Evolutionary conservation across 306 rosid genomes (phyloP).

Genomic region (Rosa multiflora): DNA sequence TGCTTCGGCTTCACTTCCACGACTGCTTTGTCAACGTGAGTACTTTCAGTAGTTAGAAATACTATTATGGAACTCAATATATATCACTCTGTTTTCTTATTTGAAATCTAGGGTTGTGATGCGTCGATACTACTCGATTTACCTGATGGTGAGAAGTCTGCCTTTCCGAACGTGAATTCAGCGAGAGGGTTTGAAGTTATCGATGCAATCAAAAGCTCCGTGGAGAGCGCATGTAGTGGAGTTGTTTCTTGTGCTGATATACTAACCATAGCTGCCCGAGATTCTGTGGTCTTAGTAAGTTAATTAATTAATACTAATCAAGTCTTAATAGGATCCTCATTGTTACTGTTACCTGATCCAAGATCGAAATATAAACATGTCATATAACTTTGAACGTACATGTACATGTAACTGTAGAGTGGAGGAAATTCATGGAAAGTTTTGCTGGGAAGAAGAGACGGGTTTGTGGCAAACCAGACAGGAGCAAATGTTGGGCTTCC

Average conservation of each 20-base stretch:
- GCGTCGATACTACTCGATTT: conserved; percentile 75
- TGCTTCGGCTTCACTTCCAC: conserved; percentile 91
- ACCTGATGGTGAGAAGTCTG: conserved; percentile 56
- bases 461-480: conserved; percentile 48
- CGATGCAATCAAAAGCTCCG: conserved; percentile 66
- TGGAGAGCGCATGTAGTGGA: conserved; percentile 75
- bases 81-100: not conserved
- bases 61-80: not conserved
- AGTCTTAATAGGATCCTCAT: not conserved
- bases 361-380: not conserved
- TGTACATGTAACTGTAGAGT: conserved; percentile 41
- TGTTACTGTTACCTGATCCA: not conserved
- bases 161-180: conserved; percentile 67
- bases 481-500: conserved; percentile 53
- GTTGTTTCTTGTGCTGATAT: conserved; percentile 91
- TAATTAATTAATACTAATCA: not conserved
- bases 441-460: conserved; percentile 75
- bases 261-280: conserved; percentile 75
- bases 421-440: conserved; percentile 82
- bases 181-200: conserved; percentile 78
- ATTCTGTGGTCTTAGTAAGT: conserved; percentile 73
- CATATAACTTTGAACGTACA: not conserved
- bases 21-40: conserved; percentile 93
- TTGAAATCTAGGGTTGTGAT: conserved; percentile 70
- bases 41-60: not conserved